These are phyloP conservation scores for Fonsecaea pedrosoi DNA, from an alignment of 2,329 filamentous ascomycete genomes.

Conservation along the genomic window DNA sequence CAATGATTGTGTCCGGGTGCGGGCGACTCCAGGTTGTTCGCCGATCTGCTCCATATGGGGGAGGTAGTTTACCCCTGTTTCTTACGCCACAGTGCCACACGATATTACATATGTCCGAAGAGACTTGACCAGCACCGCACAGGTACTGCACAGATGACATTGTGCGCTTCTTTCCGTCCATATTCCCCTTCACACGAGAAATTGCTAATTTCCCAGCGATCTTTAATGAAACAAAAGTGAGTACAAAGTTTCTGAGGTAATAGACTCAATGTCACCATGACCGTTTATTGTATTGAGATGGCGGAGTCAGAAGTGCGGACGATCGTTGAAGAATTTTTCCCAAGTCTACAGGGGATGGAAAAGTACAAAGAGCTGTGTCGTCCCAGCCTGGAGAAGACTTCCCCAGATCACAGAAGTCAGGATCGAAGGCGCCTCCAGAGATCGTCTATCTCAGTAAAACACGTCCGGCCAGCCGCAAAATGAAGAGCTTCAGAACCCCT, in stretches of 20 bases:
- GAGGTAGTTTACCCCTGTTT: background rate
- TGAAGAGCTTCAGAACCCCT: background rate
- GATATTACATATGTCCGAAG: slow-evolving; percentile 5
- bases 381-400: background rate
- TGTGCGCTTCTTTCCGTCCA: background rate
- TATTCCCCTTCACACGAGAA: background rate
- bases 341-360: background rate
- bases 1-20: background rate
- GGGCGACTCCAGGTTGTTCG: background rate
- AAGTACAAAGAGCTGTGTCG: background rate
- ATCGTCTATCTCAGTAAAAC: background rate
- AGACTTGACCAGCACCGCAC: background rate
- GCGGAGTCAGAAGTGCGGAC: background rate
- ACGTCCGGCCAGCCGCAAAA: background rate
- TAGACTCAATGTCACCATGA: background rate
- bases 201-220: background rate
- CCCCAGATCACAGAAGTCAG: background rate
- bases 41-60: background rate
- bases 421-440: background rate
- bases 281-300: background rate
- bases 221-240: background rate
- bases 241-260: background rate
- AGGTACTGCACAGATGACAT: background rate
- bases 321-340: background rate
- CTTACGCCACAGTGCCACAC: background rate